These are phyloP conservation scores for Solioccasus polychromus DNA, from an alignment of 768 basidiomycete species.

Conservation along the genomic window DNA sequence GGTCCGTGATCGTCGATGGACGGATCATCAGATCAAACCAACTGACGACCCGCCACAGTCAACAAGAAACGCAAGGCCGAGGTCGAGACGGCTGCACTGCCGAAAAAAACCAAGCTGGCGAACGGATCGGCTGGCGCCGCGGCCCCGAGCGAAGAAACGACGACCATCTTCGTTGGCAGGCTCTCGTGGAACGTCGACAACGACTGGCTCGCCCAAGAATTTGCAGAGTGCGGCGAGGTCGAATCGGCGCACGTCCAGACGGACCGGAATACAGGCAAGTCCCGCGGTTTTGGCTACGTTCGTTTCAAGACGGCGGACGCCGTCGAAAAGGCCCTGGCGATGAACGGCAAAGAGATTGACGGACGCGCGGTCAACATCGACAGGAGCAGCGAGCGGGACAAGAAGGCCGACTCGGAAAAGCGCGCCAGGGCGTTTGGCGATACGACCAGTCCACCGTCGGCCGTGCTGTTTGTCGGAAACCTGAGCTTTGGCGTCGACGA, in stretches of 20 bases:
- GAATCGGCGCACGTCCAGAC: slow-evolving; percentile 84
- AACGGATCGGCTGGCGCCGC: slow-evolving; percentile 43
- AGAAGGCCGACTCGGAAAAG: slow-evolving; percentile 55
- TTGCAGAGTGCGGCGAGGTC: slow-evolving; percentile 85
- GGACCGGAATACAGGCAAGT: slow-evolving; percentile 78
- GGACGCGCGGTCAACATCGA: slow-evolving; percentile 87
- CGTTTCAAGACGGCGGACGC: slow-evolving; percentile 69
- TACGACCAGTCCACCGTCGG: slow-evolving; percentile 58
- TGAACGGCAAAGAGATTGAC: slow-evolving; percentile 89
- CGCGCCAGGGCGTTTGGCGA: slow-evolving; percentile 80
- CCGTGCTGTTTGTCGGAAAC: slow-evolving; percentile 88
- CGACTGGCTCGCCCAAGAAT: slow-evolving; percentile 91
- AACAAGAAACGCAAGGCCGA: slow-evolving; percentile 81
- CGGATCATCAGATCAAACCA: slow-evolving; percentile 3
- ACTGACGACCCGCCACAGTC: not conserved
- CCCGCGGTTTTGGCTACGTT: slow-evolving; percentile 84
- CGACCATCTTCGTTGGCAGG: slow-evolving; percentile 85
- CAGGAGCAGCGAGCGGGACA: slow-evolving; percentile 63
- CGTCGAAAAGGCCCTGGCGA: slow-evolving; percentile 74
- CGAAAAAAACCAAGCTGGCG: slow-evolving; percentile 81
- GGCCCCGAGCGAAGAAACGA: slow-evolving; percentile 44
- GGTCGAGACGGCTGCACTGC: slow-evolving; percentile 50
- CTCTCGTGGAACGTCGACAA: slow-evolving; percentile 97
- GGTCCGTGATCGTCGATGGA: slow-evolving; percentile 30
- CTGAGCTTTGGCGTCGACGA: slow-evolving; percentile 78